A percentile compares a stretch with the other conserved stretches of the same genome.
Conservation (phyloP, 2,329 filamentous ascomycete genomes). For the Triangularia setosa region DNA sequence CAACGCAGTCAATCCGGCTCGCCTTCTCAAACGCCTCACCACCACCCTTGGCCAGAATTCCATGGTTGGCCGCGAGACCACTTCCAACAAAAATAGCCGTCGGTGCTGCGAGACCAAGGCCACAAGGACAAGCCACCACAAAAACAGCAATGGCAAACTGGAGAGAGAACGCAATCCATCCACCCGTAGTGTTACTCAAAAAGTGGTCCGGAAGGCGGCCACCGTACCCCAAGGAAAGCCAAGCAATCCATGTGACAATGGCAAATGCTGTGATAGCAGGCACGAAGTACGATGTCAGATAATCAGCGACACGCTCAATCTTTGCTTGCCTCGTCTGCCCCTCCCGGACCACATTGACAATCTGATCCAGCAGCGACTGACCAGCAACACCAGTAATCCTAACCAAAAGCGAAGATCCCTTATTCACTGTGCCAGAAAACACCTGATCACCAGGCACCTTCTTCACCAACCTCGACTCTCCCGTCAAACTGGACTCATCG, state of each 20-base stretch:
- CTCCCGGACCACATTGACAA: conserved; percentile 71
- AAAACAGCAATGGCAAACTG: conserved; percentile 85
- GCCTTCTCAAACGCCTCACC: conserved; percentile 85
- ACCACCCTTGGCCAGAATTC: conserved; percentile 78
- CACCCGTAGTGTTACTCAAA: conserved; percentile 51
- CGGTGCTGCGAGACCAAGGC: conserved; percentile 77
- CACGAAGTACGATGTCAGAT: conserved; percentile 72
- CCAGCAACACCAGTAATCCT: conserved; percentile 62
- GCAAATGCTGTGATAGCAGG: conserved; percentile 67
- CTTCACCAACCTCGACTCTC: conserved; percentile 65
- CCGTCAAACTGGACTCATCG: conserved; percentile 87
- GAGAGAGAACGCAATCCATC: conserved; percentile 69
- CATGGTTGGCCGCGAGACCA: conserved; percentile 72
- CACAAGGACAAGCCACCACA: conserved; percentile 82
- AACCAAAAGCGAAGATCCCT: conserved; percentile 58
- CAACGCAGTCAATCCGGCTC: conserved; percentile 70
- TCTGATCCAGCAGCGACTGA: conserved; percentile 74
- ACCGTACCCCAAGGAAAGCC: conserved; percentile 61
- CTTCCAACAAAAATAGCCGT: conserved; percentile 82
- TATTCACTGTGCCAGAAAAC: conserved; percentile 72
- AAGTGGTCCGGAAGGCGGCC: conserved; percentile 55
- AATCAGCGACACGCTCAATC: conserved; percentile 70
- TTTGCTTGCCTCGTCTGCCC: conserved; percentile 73
- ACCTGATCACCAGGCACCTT: conserved; percentile 62
- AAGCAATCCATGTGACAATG: conserved; percentile 66